A percentile compares a stretch with the other conserved stretches of the same genome.
These are phyloP conservation scores for Leccinum subfulvum DNA, from an alignment of 1,284 basidiomycete genomes.

Conservation along the genomic window DNA sequence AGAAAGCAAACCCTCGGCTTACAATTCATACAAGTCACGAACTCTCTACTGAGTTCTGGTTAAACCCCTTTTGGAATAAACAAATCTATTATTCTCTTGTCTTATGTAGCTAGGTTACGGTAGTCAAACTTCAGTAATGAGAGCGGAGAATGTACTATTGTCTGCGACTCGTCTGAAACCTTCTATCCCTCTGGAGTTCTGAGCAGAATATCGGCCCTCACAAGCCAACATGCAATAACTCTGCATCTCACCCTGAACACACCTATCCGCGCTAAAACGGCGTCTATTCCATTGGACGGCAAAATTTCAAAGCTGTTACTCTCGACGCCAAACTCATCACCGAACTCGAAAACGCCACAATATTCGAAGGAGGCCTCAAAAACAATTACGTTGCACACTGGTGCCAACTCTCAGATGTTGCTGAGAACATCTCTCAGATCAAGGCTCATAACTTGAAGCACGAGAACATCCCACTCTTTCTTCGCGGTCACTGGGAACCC, in stretches of 20 bases:
- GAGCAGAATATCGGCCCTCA: neutral
- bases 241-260: neutral
- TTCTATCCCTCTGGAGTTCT: no score
- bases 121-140: no score
- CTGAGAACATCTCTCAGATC: neutral
- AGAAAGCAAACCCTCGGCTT: neutral
- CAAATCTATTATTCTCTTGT: neutral
- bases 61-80: neutral
- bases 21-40: neutral
- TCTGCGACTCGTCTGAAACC: no score
- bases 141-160: no score
- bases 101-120: neutral
- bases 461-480: neutral
- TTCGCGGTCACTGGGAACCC: neutral
- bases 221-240: neutral
- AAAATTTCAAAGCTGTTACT: neutral
- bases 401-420: neutral
- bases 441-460: neutral
- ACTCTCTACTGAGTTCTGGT: neutral
- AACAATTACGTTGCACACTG: neutral
- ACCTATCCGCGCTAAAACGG: neutral
- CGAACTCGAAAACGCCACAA: neutral
- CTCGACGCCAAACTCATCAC: neutral
- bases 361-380: neutral
- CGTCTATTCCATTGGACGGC: neutral